A percentile compares a stretch with the other conserved stretches of the same genome.
Conservation (phyloP, 768 basidiomycete species). For the Lentinula raphanica region DNA sequence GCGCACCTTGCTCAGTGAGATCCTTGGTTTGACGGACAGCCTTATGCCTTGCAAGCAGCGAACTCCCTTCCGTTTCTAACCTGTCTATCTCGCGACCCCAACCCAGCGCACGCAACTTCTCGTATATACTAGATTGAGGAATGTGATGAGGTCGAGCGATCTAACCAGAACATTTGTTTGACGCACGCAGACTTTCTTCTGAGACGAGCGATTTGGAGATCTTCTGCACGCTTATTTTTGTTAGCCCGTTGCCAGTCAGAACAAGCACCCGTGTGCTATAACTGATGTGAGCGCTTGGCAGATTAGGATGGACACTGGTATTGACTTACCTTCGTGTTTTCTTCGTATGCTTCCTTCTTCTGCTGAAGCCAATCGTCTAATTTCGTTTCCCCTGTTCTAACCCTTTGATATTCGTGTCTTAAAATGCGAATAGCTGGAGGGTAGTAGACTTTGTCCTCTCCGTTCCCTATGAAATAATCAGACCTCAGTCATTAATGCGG, state of each 20-base stretch:
- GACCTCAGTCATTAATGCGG: background rate
- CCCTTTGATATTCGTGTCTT: background rate
- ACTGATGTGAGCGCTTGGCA: background rate
- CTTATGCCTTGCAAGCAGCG: background rate
- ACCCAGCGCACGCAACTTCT: background rate
- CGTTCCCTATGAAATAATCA: background rate
- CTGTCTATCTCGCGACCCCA: conserved; percentile 2
- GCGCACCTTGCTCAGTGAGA: conserved; percentile 2
- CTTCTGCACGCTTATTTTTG: background rate
- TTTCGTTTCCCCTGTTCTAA: background rate
- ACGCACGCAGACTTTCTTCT: background rate
- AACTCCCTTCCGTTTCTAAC: background rate
- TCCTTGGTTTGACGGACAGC: conserved; percentile 1
- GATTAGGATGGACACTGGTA: background rate
- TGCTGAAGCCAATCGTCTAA: background rate
- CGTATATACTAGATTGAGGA: background rate
- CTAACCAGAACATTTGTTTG: background rate
- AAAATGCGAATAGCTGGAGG: background rate
- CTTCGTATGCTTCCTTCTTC: background rate
- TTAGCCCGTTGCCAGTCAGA: background rate
- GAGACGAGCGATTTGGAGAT: background rate
- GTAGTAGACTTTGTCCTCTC: conserved; percentile 6
- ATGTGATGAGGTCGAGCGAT: background rate
- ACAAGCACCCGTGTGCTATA: background rate
- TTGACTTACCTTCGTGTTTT: background rate